Evolutionary conservation across 208 protist genomes (phyloP), one percentile per base, ranked within the genome.

Genomic region (Trypanosoma platydactyli): DNA sequence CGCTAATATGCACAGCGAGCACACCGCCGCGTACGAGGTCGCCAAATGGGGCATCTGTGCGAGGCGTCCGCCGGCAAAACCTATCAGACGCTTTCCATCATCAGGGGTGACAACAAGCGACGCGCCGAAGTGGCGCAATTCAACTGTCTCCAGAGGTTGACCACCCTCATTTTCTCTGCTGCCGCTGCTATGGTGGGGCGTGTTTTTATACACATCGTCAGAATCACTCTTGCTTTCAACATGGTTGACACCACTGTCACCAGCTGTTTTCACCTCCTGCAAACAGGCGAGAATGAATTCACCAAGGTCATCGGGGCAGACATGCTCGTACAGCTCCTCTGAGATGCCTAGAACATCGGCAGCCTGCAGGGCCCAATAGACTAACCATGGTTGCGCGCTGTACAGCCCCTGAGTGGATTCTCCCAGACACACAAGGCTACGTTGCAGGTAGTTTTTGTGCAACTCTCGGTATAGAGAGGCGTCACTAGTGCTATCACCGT

Each of bases 1-100:
- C 30, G 61, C 60, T 3, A 98, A 46, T 20, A 94, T 91, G 35
- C 68, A 80, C 16, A 98, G 79, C 12, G 92, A 75, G 53, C 77
- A 83, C 20, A 85, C 71, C 7, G 91, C 86, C 15, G 91, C 89
- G 76, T 97, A 98, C 25, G 86, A 89, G 18, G 84, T 61, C 16
- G 84, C 88, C 24, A 97, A 41, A 64, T 97, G 92, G 15, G 91
- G 88, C 20, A 80, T 53, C 59, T 97, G 92, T 13, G 63, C 74
- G 1, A 46, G 3, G 4, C 81, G 78, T 1, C 89, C 89, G n/a
- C 95, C 95, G 2, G 81, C 77, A 77, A 97, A 97, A 6, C 94
- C 89, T 15, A 85, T 59, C 16, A 70, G 38, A 27, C 72, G 72
- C 33, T 65, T 30, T 16, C 30, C 50, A 45, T 73, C 68, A 62